Evolutionary conservation across 2,329 filamentous ascomycete genomes (phyloP).

Genomic region (Byssoonygena ceratinophila): DNA sequence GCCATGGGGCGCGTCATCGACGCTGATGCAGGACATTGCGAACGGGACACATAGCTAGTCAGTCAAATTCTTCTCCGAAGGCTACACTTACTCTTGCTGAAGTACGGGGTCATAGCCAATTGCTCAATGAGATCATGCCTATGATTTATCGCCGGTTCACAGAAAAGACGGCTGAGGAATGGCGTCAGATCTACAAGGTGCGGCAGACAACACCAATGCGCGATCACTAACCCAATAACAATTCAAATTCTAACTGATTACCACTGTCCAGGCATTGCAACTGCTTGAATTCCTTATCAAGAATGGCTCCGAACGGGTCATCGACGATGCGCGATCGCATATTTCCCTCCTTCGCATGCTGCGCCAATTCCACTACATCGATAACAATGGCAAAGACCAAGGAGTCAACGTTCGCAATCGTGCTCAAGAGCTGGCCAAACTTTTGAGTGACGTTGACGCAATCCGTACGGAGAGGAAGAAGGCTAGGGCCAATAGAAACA

Average conservation of each 20-base stretch:
- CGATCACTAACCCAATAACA: background rate
- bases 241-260: background rate
- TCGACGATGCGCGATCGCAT: slow-evolving; percentile 92
- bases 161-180: slow-evolving; percentile 95
- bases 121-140: slow-evolving; percentile 98
- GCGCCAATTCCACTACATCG: slow-evolving; percentile 93
- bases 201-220: background rate
- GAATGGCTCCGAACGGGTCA: slow-evolving; percentile 92
- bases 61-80: slow-evolving; percentile 29
- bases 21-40: slow-evolving; percentile 93
- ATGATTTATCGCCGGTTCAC: slow-evolving; percentile 99
- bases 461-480: slow-evolving; percentile 65
- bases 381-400: slow-evolving; percentile 94
- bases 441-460: slow-evolving; percentile 61
- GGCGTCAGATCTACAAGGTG: slow-evolving; percentile 98
- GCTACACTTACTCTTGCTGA: too few relatives aligned
- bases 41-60: slow-evolving; percentile 98
- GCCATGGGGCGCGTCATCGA: slow-evolving; percentile 80
- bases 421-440: slow-evolving; percentile 86
- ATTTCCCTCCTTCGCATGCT: slow-evolving; percentile 96
- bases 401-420: slow-evolving; percentile 95
- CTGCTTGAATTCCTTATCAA: slow-evolving; percentile 72
- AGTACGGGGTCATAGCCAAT: slow-evolving; percentile 74
- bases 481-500: slow-evolving; percentile 77
- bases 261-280: slow-evolving; percentile 54